Conservation (phyloP, 148 eudicot species). For the Heliamphora exappendiculata region DNA sequence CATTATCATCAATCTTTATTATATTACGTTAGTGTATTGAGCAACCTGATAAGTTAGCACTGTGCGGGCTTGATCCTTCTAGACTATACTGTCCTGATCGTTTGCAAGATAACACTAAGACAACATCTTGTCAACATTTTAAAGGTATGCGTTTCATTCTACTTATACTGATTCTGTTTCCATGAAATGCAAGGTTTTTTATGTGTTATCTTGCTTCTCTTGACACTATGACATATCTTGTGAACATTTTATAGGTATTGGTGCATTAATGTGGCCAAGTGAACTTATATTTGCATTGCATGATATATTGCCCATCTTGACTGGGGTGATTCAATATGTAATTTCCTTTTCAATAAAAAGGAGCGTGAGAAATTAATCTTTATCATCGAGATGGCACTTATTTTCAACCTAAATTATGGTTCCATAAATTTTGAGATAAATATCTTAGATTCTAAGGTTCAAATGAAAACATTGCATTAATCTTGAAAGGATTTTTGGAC, state of each 20-base stretch:
- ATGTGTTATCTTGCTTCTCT: not conserved
- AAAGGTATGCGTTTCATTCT: conserved; percentile 35
- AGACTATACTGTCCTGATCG: conserved; percentile 56
- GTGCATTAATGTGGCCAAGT: not conserved
- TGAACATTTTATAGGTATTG: conserved; percentile 43
- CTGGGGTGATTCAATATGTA: not conserved
- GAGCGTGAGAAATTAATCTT: not conserved
- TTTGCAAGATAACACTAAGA: conserved; percentile 48
- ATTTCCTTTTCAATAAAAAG: not conserved
- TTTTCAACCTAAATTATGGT: not conserved
- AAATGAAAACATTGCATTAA: not conserved
- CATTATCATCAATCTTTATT: not conserved
- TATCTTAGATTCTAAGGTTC: conserved; percentile 2
- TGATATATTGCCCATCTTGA: not conserved
- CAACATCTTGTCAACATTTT: conserved; percentile 49
- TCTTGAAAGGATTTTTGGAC: too few species aligned
- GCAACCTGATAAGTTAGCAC: conserved; percentile 57
- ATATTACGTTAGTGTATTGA: conserved; percentile 39
- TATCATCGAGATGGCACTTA: not conserved
- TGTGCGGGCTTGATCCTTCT: conserved; percentile 69
- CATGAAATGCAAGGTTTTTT: not conserved
- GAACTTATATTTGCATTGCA: not conserved
- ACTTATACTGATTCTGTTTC: not conserved
- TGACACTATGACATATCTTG: conserved; percentile 29
- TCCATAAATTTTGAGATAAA: not conserved